These are phyloP conservation scores for Phytophthora uliginosa DNA, from an alignment of 352 stramenopile genomes.

Conservation along the genomic window DNA sequence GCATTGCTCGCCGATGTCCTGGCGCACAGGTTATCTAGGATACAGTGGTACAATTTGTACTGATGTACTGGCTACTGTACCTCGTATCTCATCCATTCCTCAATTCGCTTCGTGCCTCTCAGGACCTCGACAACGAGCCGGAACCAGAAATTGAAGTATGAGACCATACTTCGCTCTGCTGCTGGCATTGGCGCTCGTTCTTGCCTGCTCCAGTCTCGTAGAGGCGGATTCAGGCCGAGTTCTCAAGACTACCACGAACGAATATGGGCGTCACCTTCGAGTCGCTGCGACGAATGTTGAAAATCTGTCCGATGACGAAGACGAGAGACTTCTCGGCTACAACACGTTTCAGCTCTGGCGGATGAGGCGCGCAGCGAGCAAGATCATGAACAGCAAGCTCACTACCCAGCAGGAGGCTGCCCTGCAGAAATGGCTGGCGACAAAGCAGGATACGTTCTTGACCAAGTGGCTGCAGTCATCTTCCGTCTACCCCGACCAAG, in stretches of 20 bases:
- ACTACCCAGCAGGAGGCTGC: not conserved
- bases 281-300: not conserved
- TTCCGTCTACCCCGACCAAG: not conserved
- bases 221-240: too few relatives aligned
- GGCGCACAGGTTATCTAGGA: too few relatives aligned
- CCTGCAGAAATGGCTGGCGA: not conserved
- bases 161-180: not conserved
- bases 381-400: not conserved
- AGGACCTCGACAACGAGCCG: not conserved
- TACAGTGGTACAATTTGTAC: too few relatives aligned
- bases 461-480: not conserved
- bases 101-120: too few relatives aligned
- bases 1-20: too few relatives aligned
- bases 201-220: too few relatives aligned
- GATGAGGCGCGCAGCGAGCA: not conserved
- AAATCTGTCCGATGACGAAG: not conserved
- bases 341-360: not conserved
- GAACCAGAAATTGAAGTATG: not conserved
- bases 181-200: too few relatives aligned
- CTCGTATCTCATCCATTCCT: too few relatives aligned
- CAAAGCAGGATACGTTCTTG: not conserved
- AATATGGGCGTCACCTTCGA: not conserved
- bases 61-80: too few relatives aligned
- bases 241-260: not conserved
- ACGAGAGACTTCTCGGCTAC: not conserved